Conservation (phyloP, 495 filamentous ascomycete genomes). For the Platismatia glauca region DNA sequence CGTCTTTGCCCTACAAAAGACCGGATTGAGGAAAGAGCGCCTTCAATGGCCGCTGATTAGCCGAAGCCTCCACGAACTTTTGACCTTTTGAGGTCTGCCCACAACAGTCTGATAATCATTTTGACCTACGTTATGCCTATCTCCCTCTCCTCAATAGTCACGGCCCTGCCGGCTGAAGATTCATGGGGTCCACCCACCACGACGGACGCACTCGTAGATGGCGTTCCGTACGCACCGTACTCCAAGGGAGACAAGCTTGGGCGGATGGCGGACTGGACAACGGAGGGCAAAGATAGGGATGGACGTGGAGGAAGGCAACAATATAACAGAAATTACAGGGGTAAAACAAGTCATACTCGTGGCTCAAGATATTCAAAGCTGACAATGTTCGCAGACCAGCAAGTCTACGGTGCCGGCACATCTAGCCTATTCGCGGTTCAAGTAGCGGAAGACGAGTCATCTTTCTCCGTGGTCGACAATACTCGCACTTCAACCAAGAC, state of each 20-base stretch:
- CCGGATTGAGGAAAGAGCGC: neutral
- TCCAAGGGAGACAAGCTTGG: conserved; percentile 98
- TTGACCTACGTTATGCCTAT: conserved; percentile 20
- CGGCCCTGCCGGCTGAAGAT: conserved; percentile 54
- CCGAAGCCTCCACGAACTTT: conserved; percentile 2
- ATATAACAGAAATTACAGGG: conserved; percentile 87
- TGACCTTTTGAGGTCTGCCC: too few relatives aligned
- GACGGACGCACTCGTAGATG: conserved; percentile 75
- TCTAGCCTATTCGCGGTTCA: conserved; percentile 82
- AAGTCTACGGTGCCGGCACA: conserved; percentile 88
- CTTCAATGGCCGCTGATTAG: neutral
- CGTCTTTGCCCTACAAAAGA: neutral
- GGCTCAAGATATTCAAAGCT: neutral
- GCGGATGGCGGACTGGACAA: conserved; percentile 97
- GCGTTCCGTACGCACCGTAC: conserved; percentile 94
- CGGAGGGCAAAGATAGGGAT: conserved; percentile 82
- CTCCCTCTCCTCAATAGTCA: conserved; percentile 51
- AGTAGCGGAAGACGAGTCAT: conserved; percentile 86
- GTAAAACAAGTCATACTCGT: conserved; percentile 37
- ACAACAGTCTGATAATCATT: neutral
- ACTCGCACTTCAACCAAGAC: conserved; percentile 72
- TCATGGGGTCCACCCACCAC: conserved; percentile 79
- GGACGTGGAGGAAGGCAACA: conserved; percentile 70
- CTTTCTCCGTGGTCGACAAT: conserved; percentile 97
- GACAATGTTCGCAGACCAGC: conserved; percentile 58